Base-by-base conservation (phyloP, 73 alveolate genomes). In the Effrenium voratum region DNA sequence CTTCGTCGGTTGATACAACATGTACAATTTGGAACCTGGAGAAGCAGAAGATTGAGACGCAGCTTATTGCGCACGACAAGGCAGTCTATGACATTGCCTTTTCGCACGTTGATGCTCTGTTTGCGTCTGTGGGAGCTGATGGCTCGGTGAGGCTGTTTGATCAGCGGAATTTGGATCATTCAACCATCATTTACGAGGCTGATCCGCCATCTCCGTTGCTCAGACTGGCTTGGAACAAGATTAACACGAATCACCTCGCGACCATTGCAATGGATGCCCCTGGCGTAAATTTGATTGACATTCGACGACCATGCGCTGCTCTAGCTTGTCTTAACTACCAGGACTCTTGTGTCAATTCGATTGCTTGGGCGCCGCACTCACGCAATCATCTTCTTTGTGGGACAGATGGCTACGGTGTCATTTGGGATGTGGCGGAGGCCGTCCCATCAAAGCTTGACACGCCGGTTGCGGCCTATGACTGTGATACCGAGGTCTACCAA, bases 1-100 rank as follows among this genome's bases (percentile, higher is more conserved):
- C 99, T 43, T 99, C 99, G 28, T 99, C 99, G 46, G 99, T 99
- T 36, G 99, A 99, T 99, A 99, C 99, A 8, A 99, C 99, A 28
- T 99, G 99, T 98, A 99, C 99, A 22, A 99, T 99, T 32, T 99
- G 99, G 99, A 99, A 99, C 77, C 99, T 99, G 93, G 99, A 99
- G 92, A 99, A 99, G 95, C 99, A 94, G 88, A 99, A 99, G 41
- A 99, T 99, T 76, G 99, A 99, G 93, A 99, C 99, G 15, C 99
- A 99, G 99, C 99, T 99, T 83, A 99, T 99, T 38, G 99, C 99
- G 43, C 99, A 99, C 93, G 99, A 99, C 99, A 99, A 99, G 94
- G 99, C 99, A 79, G 99, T 99, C 91, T 99, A 99, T 99, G 99
- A 99, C 99, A 99, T 99, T 22, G 99, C 99, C 46, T 99, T 99